Percentiles rank a stretch among this genome's conserved stretches.
Conservation (phyloP, 805 yeast genomes). For the Pichia pseudocactophila region DNA sequence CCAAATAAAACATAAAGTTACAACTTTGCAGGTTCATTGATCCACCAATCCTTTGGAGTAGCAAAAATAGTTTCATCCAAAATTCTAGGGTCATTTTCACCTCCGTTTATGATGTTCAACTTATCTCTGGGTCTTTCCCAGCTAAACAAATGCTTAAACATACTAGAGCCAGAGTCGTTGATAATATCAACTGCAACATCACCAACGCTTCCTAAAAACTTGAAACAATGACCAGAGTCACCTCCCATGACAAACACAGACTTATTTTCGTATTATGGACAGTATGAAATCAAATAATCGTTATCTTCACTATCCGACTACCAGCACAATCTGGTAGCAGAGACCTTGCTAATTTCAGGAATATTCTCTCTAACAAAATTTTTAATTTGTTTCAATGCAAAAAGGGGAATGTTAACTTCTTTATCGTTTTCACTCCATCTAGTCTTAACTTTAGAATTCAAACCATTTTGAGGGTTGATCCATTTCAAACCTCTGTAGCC, state of each 20-base stretch:
- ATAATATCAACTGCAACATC: constrained; percentile 17
- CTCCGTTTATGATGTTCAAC: constrained; percentile 19
- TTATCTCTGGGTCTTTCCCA: constrained; percentile 22
- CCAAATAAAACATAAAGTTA: neutral
- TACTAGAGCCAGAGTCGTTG: constrained; percentile 9
- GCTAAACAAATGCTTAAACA: constrained; percentile 17
- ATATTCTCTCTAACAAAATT: constrained; percentile 18
- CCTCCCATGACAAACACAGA: constrained; percentile 30
- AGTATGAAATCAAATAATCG: constrained; percentile 28
- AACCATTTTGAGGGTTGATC: constrained; percentile 18
- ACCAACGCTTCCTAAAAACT: constrained; percentile 31
- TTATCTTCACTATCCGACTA: constrained; percentile 29
- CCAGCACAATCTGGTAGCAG: constrained; percentile 27
- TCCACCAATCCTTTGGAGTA: constrained; percentile 19
- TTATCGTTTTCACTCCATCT: constrained; percentile 17
- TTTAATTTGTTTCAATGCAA: constrained; percentile 22
- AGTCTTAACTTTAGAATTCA: constrained; percentile 22
- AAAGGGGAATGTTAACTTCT: constrained; percentile 24
- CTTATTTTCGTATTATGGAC: constrained; percentile 23
- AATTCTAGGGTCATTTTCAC: constrained; percentile 22
- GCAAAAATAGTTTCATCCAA: constrained; percentile 20
- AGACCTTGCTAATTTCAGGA: constrained; percentile 21
- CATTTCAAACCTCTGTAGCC: constrained; percentile 27
- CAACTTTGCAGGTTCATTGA: constrained; percentile 9
- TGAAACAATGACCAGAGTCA: constrained; percentile 33